phyloP scores from a whole-genome alignment of 2,329 filamentous ascomycete species.

The Zymoseptoria brevis region DNA sequence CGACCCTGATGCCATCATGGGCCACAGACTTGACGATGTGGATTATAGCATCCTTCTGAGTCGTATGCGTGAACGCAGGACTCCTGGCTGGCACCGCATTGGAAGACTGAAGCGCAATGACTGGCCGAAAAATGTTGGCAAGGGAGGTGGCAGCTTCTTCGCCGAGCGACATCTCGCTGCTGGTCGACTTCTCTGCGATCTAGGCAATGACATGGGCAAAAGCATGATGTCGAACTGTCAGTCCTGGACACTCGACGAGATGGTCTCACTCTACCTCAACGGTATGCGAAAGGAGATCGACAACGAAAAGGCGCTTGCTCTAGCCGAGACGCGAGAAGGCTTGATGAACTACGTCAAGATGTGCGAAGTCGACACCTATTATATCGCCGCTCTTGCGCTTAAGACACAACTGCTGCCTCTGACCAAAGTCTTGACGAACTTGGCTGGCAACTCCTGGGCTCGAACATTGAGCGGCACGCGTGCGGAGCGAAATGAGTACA shows the following conservation, averaged over 20 bases:
- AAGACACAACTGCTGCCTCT: conserved; percentile 86
- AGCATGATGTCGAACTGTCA: conserved; percentile 96
- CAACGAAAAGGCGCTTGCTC: conserved; percentile 76
- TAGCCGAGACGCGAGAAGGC: conserved; percentile 70
- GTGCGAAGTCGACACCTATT: conserved; percentile 92
- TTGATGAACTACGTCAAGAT: conserved; percentile 90
- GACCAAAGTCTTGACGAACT: conserved; percentile 89
- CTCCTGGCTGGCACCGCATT: conserved; percentile 87
- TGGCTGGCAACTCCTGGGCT: conserved; percentile 97
- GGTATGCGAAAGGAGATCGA: conserved; percentile 74
- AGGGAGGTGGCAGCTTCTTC: conserved; percentile 82
- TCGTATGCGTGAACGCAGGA: conserved; percentile 81
- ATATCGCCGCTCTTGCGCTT: conserved; percentile 82
- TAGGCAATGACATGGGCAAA: conserved; percentile 94
- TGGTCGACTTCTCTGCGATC: conserved; percentile 82
- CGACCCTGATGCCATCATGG: conserved; percentile 89
- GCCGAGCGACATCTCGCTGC: conserved; percentile 83
- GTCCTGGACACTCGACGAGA: conserved; percentile 95
- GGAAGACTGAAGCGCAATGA: conserved; percentile 73
- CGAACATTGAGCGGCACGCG: conserved; percentile 90
- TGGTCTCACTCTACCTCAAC: conserved; percentile 84
- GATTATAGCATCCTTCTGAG: conserved; percentile 88
- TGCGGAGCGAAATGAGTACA: conserved; percentile 97
- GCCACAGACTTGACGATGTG: conserved; percentile 93
- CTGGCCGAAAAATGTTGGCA: conserved; percentile 83